phyloP scores from a whole-genome alignment of 495 filamentous ascomycete genomes.

The Margaritispora aquatica region DNA sequence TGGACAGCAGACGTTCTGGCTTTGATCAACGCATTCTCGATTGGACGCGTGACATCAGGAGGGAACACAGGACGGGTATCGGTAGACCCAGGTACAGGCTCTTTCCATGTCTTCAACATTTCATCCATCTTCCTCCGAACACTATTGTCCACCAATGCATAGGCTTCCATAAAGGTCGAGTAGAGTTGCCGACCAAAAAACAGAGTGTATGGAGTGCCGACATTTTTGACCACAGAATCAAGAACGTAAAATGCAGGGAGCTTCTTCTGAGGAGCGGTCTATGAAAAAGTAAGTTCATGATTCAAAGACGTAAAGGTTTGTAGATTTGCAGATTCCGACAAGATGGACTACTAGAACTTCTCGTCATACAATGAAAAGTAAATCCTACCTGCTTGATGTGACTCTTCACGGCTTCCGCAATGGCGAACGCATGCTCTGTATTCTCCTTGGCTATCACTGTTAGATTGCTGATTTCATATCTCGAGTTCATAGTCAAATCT shows the following conservation, averaged over 20 bases:
- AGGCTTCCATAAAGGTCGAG: conserved; percentile 92
- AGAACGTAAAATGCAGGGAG: conserved; percentile 95
- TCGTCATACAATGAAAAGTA: conserved; percentile 5
- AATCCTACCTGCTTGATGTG: conserved; percentile 86
- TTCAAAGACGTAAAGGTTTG: neutral
- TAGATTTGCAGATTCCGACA: neutral
- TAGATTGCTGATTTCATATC: conserved; percentile 89
- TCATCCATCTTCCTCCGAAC: conserved; percentile 90
- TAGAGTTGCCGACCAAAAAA: conserved; percentile 90
- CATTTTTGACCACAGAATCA: conserved; percentile 97
- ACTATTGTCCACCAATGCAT: conserved; percentile 71
- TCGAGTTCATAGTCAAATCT: conserved; percentile 81
- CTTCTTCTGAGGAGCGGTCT: conserved; percentile 82
- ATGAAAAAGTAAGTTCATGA: conserved; percentile 27
- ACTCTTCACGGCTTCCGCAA: conserved; percentile 80
- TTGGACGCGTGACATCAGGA: conserved; percentile 72
- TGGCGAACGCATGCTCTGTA: conserved; percentile 86
- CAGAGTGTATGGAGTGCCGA: conserved; percentile 92
- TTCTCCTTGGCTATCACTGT: conserved; percentile 96
- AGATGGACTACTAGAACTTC: conserved; percentile 9
- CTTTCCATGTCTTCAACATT: conserved; percentile 98
- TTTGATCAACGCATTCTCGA: conserved; percentile 91
- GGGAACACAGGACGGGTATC: conserved; percentile 86
- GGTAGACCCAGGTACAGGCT: conserved; percentile 86
- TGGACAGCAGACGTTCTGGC: conserved; percentile 70